A percentile compares a stretch with the other conserved stretches of the same genome.
Conservation (phyloP, 306 rosid species). For the Boehmeria nivea region DNA sequence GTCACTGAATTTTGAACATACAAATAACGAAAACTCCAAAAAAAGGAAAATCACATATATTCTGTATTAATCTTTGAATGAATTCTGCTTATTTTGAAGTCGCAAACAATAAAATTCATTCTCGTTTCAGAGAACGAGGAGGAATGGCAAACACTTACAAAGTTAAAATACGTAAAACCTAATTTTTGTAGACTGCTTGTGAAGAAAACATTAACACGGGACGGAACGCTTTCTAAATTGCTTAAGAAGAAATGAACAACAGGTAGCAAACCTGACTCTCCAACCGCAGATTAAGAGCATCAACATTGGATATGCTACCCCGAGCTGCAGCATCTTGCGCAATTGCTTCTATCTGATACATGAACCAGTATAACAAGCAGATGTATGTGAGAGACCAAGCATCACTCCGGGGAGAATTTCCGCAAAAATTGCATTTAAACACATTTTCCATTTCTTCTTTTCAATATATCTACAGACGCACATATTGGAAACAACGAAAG, state of each 20-base stretch:
- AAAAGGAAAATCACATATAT: background rate
- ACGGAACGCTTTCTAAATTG: too few species aligned
- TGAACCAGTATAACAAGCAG: slow-evolving; percentile 13
- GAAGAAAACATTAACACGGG: too few species aligned
- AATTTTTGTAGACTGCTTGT: too few species aligned
- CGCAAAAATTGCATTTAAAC: background rate
- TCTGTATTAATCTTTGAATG: too few species aligned
- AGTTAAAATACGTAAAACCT: too few species aligned
- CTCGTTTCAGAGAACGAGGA: too few species aligned
- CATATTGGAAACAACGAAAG: background rate
- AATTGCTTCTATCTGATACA: slow-evolving; percentile 78
- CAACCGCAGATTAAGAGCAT: slow-evolving; percentile 66
- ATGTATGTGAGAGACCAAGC: background rate
- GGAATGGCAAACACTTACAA: too few species aligned
- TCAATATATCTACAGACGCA: background rate
- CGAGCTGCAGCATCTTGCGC: slow-evolving; percentile 65
- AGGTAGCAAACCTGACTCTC: slow-evolving; percentile 62
- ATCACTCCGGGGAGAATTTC: background rate
- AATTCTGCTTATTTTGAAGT: too few species aligned
- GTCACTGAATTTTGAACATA: background rate
- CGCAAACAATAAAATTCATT: too few species aligned
- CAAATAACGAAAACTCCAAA: too few species aligned
- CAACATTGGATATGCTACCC: slow-evolving; percentile 62
- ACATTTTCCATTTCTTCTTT: too few species aligned
- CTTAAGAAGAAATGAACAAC: background rate